phyloP scores from a whole-genome alignment of 805 yeast species.

The Starmerella cellae region DNA sequence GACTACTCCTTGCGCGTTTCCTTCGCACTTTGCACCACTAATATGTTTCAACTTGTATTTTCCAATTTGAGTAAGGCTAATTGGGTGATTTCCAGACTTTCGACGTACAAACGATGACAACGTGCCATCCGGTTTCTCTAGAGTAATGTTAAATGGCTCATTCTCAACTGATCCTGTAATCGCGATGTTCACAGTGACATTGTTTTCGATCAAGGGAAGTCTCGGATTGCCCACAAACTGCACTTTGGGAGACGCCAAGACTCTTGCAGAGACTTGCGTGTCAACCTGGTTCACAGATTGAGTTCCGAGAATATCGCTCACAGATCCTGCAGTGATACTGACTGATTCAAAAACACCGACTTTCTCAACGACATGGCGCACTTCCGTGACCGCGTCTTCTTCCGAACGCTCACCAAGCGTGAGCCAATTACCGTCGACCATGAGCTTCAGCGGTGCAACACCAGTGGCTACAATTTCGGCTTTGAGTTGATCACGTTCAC shows the following conservation, averaged over 20 bases:
- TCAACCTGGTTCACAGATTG: not conserved
- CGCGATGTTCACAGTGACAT: conserved; percentile 6
- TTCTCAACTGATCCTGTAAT: conserved; percentile 25
- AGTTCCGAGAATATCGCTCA: conserved; percentile 1
- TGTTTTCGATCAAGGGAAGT: conserved; percentile 2
- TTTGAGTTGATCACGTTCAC: conserved; percentile 48
- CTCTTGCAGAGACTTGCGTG: not conserved
- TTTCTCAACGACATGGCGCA: not conserved
- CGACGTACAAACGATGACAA: not conserved
- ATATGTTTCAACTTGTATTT: conserved; percentile 44
- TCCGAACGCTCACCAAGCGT: conserved; percentile 7
- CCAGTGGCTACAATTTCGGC: conserved; percentile 50
- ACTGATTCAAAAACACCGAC: not conserved
- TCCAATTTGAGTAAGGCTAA: conserved; percentile 40
- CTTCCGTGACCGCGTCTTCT: conserved; percentile 4
- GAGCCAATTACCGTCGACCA: conserved; percentile 16
- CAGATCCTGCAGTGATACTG: not conserved
- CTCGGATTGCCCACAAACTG: not conserved
- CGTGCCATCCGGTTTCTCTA: conserved; percentile 7
- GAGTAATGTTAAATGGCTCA: conserved; percentile 35
- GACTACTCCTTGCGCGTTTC: conserved; percentile 42
- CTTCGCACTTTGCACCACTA: conserved; percentile 50
- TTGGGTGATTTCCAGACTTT: not conserved
- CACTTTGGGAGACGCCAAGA: not conserved
- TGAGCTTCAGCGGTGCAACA: conserved; percentile 59